Percentiles rank a stretch among this genome's conserved stretches.
These are phyloP conservation scores for Phylloporus arenicola DNA, from an alignment of 768 basidiomycete species.

Conservation along the genomic window DNA sequence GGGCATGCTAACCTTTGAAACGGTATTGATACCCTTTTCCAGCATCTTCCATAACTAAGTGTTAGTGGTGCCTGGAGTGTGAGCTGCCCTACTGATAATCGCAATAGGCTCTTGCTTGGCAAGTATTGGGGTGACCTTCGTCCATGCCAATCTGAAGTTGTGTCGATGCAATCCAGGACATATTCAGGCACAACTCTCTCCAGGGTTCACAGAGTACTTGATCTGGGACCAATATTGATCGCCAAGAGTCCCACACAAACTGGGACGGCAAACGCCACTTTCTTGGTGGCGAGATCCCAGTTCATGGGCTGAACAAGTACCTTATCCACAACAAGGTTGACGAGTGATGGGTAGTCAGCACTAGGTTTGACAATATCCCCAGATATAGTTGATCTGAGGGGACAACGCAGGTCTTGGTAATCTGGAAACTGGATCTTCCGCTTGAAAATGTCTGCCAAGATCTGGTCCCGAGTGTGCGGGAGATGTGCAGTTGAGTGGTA, in stretches of 20 bases:
- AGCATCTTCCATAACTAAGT: constrained; percentile 56
- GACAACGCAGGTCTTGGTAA: constrained; percentile 41
- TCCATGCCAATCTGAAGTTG: constrained; percentile 6
- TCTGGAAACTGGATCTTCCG: constrained; percentile 49
- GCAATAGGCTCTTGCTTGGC: constrained; percentile 52
- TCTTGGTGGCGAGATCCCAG: constrained; percentile 43
- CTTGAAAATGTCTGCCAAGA: constrained; percentile 40
- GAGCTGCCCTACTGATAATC: constrained; percentile 66
- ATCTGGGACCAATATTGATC: constrained; percentile 49
- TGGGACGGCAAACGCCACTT: constrained; percentile 18
- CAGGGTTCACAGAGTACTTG: constrained; percentile 35
- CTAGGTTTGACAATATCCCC: constrained; percentile 34
- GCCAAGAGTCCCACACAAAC: constrained; percentile 25
- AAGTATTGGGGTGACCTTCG: not conserved
- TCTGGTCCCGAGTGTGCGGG: constrained; percentile 31
- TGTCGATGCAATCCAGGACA: constrained; percentile 14
- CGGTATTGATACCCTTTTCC: constrained; percentile 49
- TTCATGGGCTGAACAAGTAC: constrained; percentile 47
- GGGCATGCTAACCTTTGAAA: constrained; percentile 43
- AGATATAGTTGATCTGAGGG: constrained; percentile 43
- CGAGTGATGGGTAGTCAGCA: constrained; percentile 24
- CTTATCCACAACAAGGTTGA: constrained; percentile 36
- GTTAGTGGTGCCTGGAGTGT: constrained; percentile 45
- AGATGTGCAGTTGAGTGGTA: constrained; percentile 42
- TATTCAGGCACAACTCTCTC: constrained; percentile 31